A percentile compares a stretch with the other conserved stretches of the same genome.
Conservation (phyloP, 2,329 filamentous ascomycete species). For the Arthrobotrys musiformis region DNA sequence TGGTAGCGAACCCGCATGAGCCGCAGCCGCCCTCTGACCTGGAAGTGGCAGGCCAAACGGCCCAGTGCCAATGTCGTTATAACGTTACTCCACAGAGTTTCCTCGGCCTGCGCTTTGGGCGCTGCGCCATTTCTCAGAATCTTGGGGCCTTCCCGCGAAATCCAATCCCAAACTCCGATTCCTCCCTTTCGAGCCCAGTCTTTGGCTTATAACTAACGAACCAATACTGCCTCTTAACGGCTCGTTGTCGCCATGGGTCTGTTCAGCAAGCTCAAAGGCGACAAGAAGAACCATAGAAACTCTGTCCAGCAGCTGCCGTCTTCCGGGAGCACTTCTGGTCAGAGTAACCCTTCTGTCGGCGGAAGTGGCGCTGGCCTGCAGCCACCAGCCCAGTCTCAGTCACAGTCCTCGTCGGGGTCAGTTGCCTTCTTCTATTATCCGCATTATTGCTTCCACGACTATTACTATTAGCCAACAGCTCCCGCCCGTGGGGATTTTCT, state of each 20-base stretch:
- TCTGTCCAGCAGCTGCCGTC: constrained; percentile 31
- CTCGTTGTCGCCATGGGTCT: constrained; percentile 38
- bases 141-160: not conserved
- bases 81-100: not conserved
- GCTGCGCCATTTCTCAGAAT: constrained; percentile 36
- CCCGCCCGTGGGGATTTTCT: not conserved
- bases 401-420: constrained; percentile 16
- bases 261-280: constrained; percentile 46
- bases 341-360: constrained; percentile 15
- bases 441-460: too few relatives aligned
- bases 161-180: not conserved
- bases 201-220: not conserved
- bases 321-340: constrained; percentile 10
- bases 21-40: not conserved
- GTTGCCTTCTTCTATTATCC: not conserved
- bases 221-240: not conserved
- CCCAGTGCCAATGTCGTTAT: not conserved
- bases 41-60: not conserved
- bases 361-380: constrained; percentile 25
- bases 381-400: not conserved
- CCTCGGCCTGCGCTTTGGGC: constrained; percentile 29
- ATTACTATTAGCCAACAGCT: too few relatives aligned
- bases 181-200: not conserved
- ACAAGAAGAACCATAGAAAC: constrained; percentile 53
- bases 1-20: constrained; percentile 4